Base-by-base conservation (phyloP, 2,329 filamentous ascomycete genomes). In the Xylariaceae sp. region DNA sequence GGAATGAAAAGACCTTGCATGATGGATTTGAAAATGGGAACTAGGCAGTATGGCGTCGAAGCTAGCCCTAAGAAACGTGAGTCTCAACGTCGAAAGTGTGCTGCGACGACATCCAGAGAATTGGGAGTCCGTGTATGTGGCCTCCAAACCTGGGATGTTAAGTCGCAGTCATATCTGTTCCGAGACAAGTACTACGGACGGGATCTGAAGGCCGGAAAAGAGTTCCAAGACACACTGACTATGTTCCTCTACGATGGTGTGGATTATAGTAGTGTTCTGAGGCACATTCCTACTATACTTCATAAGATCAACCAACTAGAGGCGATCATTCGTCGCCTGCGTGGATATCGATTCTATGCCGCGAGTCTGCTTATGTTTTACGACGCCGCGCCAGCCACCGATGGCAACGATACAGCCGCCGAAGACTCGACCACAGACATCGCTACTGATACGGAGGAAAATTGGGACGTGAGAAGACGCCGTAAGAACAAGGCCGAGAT, bases 21-120 rank as follows among this genome's bases (percentile, higher is more conserved):
- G 61, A 88, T 99, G 74, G 94, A 99, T 72, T 80, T 99, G 63
- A 99, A 99, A 73, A 99, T 99, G 94, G 94, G 94, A 17, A 99
- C 94, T 6, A 87, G 94, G 1, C 94, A 99, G 71, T 97, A 97
- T 72, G 94, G 94, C 6, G 86, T 97, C 10, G 92, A 97, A 66
- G 94, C 94, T 1, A 87, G 83, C 56, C 86, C 91, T 49, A 96
- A 96, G 78, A 99, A 99, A 74, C 90, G 92, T 70, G 87, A 88
- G 61, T 97, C 94, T 0, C 94, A 99, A 73, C 86, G 90, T 59
- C 87, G 90, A 66, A 99, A 99, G 74, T 97, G 94, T 73, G 88
- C 90, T 64, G 88, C 84, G 64, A 99, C 94, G 0, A 99, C 94
- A 0, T 97, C 94, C 6, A 86, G 88, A 61, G 87, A 95, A 72